A percentile compares a stretch with the other conserved stretches of the same genome.
These are phyloP conservation scores for Thielaviopsis populi DNA, from an alignment of 2,329 filamentous ascomycete genomes.

Conservation along the genomic window DNA sequence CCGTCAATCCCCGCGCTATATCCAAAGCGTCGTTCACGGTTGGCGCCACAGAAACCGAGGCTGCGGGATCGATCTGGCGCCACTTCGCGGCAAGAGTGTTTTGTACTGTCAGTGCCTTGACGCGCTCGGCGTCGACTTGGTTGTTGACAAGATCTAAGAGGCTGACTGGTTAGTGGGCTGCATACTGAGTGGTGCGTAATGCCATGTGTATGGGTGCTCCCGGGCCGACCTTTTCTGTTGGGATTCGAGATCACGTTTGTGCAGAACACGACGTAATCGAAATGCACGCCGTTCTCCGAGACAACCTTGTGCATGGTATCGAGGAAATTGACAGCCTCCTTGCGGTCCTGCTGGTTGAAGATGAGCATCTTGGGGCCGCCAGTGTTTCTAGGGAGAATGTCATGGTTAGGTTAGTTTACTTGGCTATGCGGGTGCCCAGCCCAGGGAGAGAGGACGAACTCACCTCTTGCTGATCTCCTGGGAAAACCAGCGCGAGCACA, in stretches of 20 bases:
- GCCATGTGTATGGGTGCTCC: background rate
- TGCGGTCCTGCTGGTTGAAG: conserved; percentile 69
- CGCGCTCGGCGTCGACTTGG: conserved; percentile 36
- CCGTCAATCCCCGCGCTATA: conserved; percentile 28
- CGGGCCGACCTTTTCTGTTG: conserved; percentile 29
- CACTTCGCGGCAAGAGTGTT: conserved; percentile 38
- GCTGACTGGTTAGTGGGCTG: background rate
- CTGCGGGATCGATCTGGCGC: conserved; percentile 32
- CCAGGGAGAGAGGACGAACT: conserved; percentile 15
- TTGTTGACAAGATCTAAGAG: conserved; percentile 39
- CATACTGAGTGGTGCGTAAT: background rate
- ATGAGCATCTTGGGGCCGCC: conserved; percentile 44
- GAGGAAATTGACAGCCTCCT: conserved; percentile 39
- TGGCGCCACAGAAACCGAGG: conserved; percentile 32
- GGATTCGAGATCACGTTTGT: conserved; percentile 42
- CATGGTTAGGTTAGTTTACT: background rate
- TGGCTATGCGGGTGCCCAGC: background rate
- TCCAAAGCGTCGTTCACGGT: conserved; percentile 42
- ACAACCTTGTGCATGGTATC: conserved; percentile 29
- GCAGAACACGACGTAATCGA: conserved; percentile 68
- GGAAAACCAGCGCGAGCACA: conserved; percentile 72
- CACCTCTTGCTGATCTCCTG: conserved; percentile 28
- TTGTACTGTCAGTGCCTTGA: conserved; percentile 38
- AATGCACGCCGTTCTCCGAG: conserved; percentile 28
- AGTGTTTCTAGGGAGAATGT: conserved; percentile 17